Evolutionary conservation across 2,329 filamentous ascomycete genomes (phyloP).

Genomic region (Dothideomycetes sp.): DNA sequence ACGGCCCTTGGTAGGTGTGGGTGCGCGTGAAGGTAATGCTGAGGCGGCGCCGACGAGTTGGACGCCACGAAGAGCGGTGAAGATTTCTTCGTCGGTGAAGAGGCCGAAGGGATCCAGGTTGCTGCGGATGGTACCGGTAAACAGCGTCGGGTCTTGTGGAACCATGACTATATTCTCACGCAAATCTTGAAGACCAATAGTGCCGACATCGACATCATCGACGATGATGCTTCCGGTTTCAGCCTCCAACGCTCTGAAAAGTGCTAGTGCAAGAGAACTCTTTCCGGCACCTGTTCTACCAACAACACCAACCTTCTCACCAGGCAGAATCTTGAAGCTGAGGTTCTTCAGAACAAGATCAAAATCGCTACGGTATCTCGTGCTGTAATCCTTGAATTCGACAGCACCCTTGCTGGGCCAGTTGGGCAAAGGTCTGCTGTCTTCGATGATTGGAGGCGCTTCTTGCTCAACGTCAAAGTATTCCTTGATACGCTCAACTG

Average conservation of each 20-base stretch:
- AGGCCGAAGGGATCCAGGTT: constrained; percentile 88
- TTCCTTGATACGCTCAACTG: constrained; percentile 93
- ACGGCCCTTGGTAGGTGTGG: constrained; percentile 22
- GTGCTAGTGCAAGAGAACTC: constrained; percentile 82
- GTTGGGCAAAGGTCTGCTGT: constrained; percentile 64
- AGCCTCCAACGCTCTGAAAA: constrained; percentile 90
- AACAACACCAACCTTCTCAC: constrained; percentile 92
- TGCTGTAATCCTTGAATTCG: constrained; percentile 82
- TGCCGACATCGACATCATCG: constrained; percentile 80
- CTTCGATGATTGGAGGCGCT: constrained; percentile 65
- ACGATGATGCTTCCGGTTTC: constrained; percentile 83
- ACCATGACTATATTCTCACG: constrained; percentile 94
- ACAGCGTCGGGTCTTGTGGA: constrained; percentile 90
- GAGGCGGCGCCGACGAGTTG: constrained; percentile 64
- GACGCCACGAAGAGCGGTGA: constrained; percentile 74
- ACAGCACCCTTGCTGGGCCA: constrained; percentile 84
- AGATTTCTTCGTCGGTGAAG: constrained; percentile 86
- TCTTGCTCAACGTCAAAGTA: constrained; percentile 96
- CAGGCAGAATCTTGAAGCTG: constrained; percentile 74
- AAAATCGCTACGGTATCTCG: constrained; percentile 77
- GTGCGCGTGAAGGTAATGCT: constrained; percentile 26
- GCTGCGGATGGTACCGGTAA: constrained; percentile 80
- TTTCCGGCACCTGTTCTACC: constrained; percentile 94
- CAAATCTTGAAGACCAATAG: constrained; percentile 86
- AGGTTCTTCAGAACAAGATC: constrained; percentile 78